A percentile compares a stretch with the other conserved stretches of the same genome.
Evolutionary conservation across 163 green algal genomes (phyloP).

Genomic region (Chlorella variabilis): DNA sequence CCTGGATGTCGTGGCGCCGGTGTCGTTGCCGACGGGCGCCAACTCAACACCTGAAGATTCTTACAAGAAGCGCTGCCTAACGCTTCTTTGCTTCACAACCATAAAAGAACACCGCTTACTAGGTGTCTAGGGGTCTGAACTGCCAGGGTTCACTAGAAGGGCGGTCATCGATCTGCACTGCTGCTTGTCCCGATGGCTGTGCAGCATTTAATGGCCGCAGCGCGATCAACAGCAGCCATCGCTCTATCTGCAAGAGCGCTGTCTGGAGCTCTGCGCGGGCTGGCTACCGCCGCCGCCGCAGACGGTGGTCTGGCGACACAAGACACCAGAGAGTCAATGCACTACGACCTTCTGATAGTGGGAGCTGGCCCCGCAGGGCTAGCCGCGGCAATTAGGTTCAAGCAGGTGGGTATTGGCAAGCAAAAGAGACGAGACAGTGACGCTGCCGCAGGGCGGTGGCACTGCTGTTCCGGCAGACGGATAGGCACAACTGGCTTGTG

Average conservation of each 20-base stretch:
- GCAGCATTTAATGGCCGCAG: no score
- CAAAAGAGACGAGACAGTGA: background rate
- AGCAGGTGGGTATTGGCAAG: slow-evolving; percentile 68
- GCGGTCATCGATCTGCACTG: background rate
- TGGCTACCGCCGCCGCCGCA: background rate
- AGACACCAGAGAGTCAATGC: slow-evolving; percentile 66
- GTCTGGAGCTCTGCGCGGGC: background rate
- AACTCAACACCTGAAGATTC: no score
- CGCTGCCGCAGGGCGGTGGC: no score
- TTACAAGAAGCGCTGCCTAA: no score
- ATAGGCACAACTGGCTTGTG: no score
- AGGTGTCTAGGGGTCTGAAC: no score
- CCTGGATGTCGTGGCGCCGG: no score
- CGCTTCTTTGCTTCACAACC: no score
- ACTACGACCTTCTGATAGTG: slow-evolving; percentile 91
- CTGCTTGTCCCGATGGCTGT: no score
- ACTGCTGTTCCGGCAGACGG: background rate
- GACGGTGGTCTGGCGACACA: background rate
- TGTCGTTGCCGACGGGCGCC: no score
- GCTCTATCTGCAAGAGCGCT: background rate
- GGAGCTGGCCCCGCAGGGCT: slow-evolving; percentile 90
- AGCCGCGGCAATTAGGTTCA: slow-evolving; percentile 87
- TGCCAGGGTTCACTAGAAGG: no score
- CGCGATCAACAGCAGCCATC: background rate
- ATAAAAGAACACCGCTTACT: no score